Conservation (phyloP, 2,329 filamentous ascomycete species). For the Alternaria arbusti region DNA sequence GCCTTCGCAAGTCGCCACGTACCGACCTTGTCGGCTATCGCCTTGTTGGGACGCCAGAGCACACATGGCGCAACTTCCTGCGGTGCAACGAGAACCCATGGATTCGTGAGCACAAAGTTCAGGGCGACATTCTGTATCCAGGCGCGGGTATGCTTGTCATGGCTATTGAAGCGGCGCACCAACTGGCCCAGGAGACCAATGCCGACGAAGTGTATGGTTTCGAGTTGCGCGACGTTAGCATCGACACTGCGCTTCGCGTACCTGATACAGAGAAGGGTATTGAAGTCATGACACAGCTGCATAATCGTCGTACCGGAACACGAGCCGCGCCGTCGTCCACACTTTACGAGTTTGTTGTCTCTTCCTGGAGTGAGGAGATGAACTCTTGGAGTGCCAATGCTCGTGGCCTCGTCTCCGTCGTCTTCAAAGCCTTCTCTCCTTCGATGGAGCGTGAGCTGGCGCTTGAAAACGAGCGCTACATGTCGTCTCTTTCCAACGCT, state of each 20-base stretch:
- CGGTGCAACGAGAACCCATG: constrained; percentile 13
- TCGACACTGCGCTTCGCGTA: constrained; percentile 8
- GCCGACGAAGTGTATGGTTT: constrained; percentile 4
- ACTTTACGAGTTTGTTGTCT: constrained; percentile 9
- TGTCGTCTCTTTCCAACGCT: neutral
- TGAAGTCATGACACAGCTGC: constrained; percentile 11
- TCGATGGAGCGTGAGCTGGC: constrained; percentile 5
- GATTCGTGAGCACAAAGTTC: constrained; percentile 19
- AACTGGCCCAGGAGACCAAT: neutral
- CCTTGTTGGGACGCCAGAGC: constrained; percentile 1
- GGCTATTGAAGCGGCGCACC: constrained; percentile 30
- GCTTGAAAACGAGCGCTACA: neutral
- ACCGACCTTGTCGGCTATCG: constrained; percentile 11
- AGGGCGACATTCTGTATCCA: constrained; percentile 51
- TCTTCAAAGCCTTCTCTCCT: neutral
- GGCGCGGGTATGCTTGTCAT: constrained; percentile 54
- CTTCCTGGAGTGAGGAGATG: constrained; percentile 8
- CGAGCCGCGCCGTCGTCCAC: constrained; percentile 6
- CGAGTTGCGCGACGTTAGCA: constrained; percentile 4
- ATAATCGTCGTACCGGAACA: constrained; percentile 11
- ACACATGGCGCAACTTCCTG: constrained; percentile 16
- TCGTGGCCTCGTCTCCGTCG: constrained; percentile 3
- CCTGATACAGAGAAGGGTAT: constrained; percentile 10
- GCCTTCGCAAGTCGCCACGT: constrained; percentile 4
- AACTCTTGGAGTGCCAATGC: constrained; percentile 6